phyloP scores from a whole-genome alignment of 257 asterid genomes.

The Plantago elongata region DNA sequence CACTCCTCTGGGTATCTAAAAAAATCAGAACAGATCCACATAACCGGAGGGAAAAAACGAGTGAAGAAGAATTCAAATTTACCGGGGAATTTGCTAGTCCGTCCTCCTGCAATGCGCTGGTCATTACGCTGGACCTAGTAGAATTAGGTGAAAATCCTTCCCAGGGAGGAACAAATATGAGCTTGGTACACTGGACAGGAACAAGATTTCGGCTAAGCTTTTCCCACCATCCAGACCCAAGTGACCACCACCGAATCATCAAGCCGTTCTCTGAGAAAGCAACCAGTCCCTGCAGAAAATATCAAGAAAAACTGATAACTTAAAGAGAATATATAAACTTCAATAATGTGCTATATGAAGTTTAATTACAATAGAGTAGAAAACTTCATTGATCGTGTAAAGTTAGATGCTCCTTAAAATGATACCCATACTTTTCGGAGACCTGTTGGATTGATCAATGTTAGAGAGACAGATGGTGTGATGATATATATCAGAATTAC shows the following conservation, averaged over 20 bases:
- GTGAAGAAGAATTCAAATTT: constrained; percentile 14
- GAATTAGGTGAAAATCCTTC: constrained; percentile 92
- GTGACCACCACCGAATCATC: constrained; percentile 98
- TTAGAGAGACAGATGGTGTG: constrained; percentile 6
- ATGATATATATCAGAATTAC: constrained; percentile 33
- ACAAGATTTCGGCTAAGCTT: constrained; percentile 75
- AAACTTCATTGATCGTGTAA: no score
- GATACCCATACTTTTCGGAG: not conserved
- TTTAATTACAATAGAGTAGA: no score
- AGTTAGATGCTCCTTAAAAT: no score
- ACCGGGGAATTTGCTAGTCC: constrained; percentile 60
- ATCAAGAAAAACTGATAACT: constrained; percentile 8
- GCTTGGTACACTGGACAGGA: constrained; percentile 88
- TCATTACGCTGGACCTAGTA: constrained; percentile 79
- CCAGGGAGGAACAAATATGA: constrained; percentile 90
- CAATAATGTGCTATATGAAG: no score
- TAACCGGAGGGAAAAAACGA: constrained; percentile 4
- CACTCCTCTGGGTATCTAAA: not conserved
- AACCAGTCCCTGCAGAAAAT: constrained; percentile 67
- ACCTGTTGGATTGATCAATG: constrained; percentile 10
- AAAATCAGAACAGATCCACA: constrained; percentile 1
- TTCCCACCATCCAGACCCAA: constrained; percentile 97
- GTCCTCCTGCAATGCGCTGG: constrained; percentile 39
- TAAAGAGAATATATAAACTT: not conserved
- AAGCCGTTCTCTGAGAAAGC: constrained; percentile 91